These are phyloP conservation scores for Cyberlindnera misumaiensis DNA, from an alignment of 805 yeast genomes.

Conservation along the genomic window DNA sequence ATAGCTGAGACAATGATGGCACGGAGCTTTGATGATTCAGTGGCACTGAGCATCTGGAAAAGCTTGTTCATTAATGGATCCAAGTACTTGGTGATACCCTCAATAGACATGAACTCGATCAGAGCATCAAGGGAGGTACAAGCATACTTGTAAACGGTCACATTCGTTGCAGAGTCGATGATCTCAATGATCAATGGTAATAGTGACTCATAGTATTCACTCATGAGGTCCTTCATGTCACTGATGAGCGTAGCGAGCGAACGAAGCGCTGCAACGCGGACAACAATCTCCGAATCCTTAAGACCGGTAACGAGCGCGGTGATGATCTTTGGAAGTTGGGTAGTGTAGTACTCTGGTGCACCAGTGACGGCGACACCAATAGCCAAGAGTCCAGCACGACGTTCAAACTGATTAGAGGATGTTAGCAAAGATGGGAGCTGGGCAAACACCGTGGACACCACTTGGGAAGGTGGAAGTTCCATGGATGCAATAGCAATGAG, in stretches of 20 bases:
- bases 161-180: slow-evolving; percentile 79
- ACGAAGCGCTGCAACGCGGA: slow-evolving; percentile 80
- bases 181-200: slow-evolving; percentile 82
- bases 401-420: slow-evolving; percentile 63
- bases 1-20: slow-evolving; percentile 87
- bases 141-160: slow-evolving; percentile 83
- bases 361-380: slow-evolving; percentile 83
- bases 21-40: slow-evolving; percentile 64
- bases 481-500: slow-evolving; percentile 70
- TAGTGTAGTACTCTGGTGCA: slow-evolving; percentile 85
- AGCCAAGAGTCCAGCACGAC: slow-evolving; percentile 82
- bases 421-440: slow-evolving; percentile 50
- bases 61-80: slow-evolving; percentile 88
- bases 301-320: slow-evolving; percentile 72
- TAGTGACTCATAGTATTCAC: slow-evolving; percentile 75
- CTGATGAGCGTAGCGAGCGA: slow-evolving; percentile 71
- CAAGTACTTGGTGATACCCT: slow-evolving; percentile 73
- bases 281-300: slow-evolving; percentile 66
- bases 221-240: slow-evolving; percentile 79
- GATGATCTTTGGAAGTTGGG: slow-evolving; percentile 66
- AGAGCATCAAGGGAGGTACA: slow-evolving; percentile 87
- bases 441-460: slow-evolving; percentile 70
- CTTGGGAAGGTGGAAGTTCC: slow-evolving; percentile 90
- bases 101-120: slow-evolving; percentile 85
- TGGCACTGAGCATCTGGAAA: slow-evolving; percentile 72